A percentile compares a stretch with the other conserved stretches of the same genome.
Evolutionary conservation across 352 stramenopile genomes (phyloP).

Genomic region (Phytophthora pinifolia): DNA sequence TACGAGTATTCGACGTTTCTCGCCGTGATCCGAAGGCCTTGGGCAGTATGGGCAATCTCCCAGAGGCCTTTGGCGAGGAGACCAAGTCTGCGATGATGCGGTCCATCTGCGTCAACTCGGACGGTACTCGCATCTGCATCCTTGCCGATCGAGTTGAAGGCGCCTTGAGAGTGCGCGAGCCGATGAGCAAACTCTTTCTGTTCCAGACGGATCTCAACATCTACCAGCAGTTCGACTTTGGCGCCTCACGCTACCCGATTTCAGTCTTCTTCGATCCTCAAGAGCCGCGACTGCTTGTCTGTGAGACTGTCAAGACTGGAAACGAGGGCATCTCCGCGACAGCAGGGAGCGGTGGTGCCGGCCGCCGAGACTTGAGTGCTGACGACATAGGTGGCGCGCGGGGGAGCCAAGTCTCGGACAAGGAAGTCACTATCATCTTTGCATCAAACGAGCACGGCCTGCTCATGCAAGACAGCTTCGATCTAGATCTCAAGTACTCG

Average conservation of each 20-base stretch:
- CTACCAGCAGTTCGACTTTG: slow-evolving; percentile 91
- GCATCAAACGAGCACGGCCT: slow-evolving; percentile 90
- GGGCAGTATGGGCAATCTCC: slow-evolving; percentile 82
- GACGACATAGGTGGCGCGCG: slow-evolving; percentile 27
- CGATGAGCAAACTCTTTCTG: slow-evolving; percentile 86
- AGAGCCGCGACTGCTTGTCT: slow-evolving; percentile 87
- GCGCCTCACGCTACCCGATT: slow-evolving; percentile 59
- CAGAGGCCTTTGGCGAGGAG: slow-evolving; percentile 55
- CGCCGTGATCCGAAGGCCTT: slow-evolving; percentile 84
- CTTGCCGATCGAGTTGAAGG: slow-evolving; percentile 79
- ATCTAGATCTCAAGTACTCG: slow-evolving; percentile 79
- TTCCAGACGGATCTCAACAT: slow-evolving; percentile 91
- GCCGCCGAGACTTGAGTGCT: slow-evolving; percentile 17
- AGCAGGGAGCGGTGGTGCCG: neutral
- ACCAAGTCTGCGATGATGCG: slow-evolving; percentile 59
- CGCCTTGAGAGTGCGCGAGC: slow-evolving; percentile 78
- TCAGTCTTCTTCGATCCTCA: slow-evolving; percentile 90
- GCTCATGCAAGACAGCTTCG: slow-evolving; percentile 91
- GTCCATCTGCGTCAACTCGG: slow-evolving; percentile 82
- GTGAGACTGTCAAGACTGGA: slow-evolving; percentile 70
- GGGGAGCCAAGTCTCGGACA: slow-evolving; percentile 49
- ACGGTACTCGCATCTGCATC: slow-evolving; percentile 90
- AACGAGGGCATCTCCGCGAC: slow-evolving; percentile 23
- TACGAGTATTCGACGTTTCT: slow-evolving; percentile 90
- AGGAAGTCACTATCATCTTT: slow-evolving; percentile 92